These are phyloP conservation scores for Ceratobasidium sp. DNA, from an alignment of 1,284 basidiomycete genomes.

Conservation along the genomic window DNA sequence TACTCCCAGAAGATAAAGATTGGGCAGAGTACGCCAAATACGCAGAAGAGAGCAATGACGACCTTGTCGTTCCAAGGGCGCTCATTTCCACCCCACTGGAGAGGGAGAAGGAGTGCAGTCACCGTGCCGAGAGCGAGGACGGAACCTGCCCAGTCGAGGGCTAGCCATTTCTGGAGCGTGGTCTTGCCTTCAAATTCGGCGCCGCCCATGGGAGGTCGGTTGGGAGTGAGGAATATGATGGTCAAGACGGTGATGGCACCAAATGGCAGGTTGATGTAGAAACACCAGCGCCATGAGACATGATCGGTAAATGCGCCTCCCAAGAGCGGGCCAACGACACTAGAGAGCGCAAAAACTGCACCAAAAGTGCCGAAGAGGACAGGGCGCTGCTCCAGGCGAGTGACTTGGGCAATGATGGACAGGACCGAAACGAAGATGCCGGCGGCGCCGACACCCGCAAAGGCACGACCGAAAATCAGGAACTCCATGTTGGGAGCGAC, in stretches of 20 bases:
- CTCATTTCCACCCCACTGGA: slow-evolving; percentile 53
- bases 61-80: slow-evolving; percentile 48
- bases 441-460: slow-evolving; percentile 57
- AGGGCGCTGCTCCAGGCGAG: slow-evolving; percentile 46
- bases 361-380: slow-evolving; percentile 46
- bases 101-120: slow-evolving; percentile 50
- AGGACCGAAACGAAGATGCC: slow-evolving; percentile 55
- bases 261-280: slow-evolving; percentile 52
- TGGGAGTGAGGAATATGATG: slow-evolving; percentile 35
- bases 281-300: slow-evolving; percentile 53
- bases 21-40: slow-evolving; percentile 48
- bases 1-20: slow-evolving; percentile 50
- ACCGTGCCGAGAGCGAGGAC: slow-evolving; percentile 49
- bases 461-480: slow-evolving; percentile 55
- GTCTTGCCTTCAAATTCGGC: slow-evolving; percentile 34
- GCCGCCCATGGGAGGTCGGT: slow-evolving; percentile 21
- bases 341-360: slow-evolving; percentile 44
- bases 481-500: slow-evolving; percentile 54
- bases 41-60: slow-evolving; percentile 45
- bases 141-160: slow-evolving; percentile 52
- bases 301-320: slow-evolving; percentile 55
- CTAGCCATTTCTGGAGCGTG: slow-evolving; percentile 42
- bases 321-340: slow-evolving; percentile 48
- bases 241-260: slow-evolving; percentile 46
- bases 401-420: slow-evolving; percentile 48